Conservation (phyloP, 1,284 basidiomycete genomes). For the Lignosus rhinocerotis region DNA sequence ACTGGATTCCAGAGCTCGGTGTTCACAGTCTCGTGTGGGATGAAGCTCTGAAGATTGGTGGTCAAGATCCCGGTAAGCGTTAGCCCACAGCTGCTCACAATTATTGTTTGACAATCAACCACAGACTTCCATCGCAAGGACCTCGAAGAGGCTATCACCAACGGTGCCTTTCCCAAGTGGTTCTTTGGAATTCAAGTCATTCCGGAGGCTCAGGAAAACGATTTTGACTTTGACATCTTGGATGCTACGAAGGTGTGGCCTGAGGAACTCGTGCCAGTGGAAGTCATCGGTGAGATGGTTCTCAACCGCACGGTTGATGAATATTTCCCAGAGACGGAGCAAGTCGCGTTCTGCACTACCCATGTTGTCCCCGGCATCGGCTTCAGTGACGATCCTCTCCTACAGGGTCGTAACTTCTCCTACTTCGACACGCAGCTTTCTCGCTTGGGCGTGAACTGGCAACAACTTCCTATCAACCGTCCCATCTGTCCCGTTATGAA, state of each 20-base stretch:
- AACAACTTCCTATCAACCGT: constrained; percentile 79
- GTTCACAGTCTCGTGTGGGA: constrained; percentile 86
- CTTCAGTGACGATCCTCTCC: constrained; percentile 78
- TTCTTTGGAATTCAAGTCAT: constrained; percentile 78
- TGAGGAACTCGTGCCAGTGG: constrained; percentile 73
- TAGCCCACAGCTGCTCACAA: too few species aligned
- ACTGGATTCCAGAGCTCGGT: constrained; percentile 80
- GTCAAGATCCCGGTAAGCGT: constrained; percentile 68
- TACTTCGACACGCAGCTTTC: constrained; percentile 82
- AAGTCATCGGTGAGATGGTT: constrained; percentile 75
- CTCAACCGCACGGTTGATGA: constrained; percentile 70
- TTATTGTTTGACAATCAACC: too few species aligned
- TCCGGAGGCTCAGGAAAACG: constrained; percentile 63
- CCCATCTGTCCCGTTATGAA: constrained; percentile 81
- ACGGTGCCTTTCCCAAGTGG: constrained; percentile 71
- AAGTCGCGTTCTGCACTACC: constrained; percentile 80
- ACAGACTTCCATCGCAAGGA: constrained; percentile 81
- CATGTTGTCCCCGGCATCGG: constrained; percentile 84
- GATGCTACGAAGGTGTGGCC: constrained; percentile 88
- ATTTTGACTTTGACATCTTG: constrained; percentile 81
- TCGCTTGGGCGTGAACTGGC: constrained; percentile 74
- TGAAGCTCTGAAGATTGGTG: constrained; percentile 80
- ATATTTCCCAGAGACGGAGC: constrained; percentile 83
- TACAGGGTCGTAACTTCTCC: constrained; percentile 84
- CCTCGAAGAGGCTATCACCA: constrained; percentile 73